phyloP scores from a whole-genome alignment of 345 rosid genomes.

The Boechera stricta region DNA sequence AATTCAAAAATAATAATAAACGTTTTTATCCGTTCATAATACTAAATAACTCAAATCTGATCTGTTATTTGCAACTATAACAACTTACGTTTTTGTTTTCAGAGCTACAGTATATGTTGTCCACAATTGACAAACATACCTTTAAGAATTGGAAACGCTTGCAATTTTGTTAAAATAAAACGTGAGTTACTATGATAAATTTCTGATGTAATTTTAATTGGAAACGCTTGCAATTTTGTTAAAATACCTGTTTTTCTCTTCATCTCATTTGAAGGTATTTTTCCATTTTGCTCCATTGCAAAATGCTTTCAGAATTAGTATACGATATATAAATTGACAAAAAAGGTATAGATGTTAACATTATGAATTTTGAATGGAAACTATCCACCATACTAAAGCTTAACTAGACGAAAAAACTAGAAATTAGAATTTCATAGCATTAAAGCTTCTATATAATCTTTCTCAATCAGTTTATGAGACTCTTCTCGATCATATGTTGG shows the following conservation, averaged over 20 bases:
- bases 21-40: not conserved
- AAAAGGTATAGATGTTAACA: not conserved
- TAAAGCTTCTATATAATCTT: not conserved
- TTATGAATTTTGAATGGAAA: not conserved
- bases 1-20: not conserved
- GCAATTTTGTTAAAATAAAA: not conserved
- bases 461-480: not conserved
- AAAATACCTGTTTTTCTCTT: not conserved
- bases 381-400: not conserved
- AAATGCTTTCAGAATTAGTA: not conserved
- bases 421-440: not conserved
- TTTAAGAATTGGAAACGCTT: not conserved
- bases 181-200: no score
- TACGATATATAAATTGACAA: not conserved
- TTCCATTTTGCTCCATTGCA: not conserved
- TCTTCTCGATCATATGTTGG: conserved; percentile 1
- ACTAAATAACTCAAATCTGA: not conserved
- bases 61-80: not conserved
- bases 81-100: not conserved
- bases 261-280: not conserved
- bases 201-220: not conserved
- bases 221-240: not conserved
- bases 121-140: not conserved
- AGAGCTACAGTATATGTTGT: not conserved
- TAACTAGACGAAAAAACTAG: not conserved